Evolutionary conservation across 2,329 filamentous ascomycete species (phyloP).

Genomic region (Endocalyx cinctus): DNA sequence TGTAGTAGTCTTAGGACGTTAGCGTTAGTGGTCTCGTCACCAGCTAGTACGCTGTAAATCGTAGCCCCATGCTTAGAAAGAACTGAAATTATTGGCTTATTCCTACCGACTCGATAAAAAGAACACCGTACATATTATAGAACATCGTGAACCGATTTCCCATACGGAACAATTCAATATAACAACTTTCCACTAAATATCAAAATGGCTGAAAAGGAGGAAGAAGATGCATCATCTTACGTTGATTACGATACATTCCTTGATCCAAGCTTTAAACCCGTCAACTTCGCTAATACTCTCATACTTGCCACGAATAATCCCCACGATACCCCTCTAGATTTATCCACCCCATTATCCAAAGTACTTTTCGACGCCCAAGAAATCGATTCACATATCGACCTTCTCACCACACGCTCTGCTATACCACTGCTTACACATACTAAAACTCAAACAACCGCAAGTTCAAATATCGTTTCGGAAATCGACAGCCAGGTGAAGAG

Average conservation of each 20-base stretch:
- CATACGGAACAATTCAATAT: too few species aligned
- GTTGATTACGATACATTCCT: conserved; percentile 95
- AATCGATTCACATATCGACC: conserved; percentile 92
- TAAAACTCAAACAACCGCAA: conserved; percentile 66
- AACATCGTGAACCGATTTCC: too few species aligned
- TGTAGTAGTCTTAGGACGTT: too few species aligned
- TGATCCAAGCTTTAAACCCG: conserved; percentile 73
- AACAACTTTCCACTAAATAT: too few species aligned
- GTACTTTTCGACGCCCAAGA: conserved; percentile 97
- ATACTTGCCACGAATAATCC: conserved; percentile 89
- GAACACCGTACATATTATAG: too few species aligned
- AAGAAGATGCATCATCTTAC: conserved; percentile 67
- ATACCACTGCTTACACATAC: conserved; percentile 78
- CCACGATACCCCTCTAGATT: conserved; percentile 82
- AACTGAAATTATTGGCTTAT: too few species aligned
- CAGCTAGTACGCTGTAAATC: too few species aligned
- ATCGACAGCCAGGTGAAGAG: conserved; percentile 76
- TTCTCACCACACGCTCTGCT: conserved; percentile 78
- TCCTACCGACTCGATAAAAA: too few species aligned
- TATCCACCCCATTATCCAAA: conserved; percentile 87
- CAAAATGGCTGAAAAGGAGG: conserved; percentile 30
- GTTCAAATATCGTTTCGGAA: conserved; percentile 65
- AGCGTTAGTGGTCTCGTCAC: too few species aligned
- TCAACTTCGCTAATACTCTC: conserved; percentile 81
- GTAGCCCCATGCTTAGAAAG: too few species aligned